Evolutionary conservation across 805 yeast genomes (phyloP), one percentile per base, ranked within the genome.

Genomic region (Cyberlindnera meyerae): DNA sequence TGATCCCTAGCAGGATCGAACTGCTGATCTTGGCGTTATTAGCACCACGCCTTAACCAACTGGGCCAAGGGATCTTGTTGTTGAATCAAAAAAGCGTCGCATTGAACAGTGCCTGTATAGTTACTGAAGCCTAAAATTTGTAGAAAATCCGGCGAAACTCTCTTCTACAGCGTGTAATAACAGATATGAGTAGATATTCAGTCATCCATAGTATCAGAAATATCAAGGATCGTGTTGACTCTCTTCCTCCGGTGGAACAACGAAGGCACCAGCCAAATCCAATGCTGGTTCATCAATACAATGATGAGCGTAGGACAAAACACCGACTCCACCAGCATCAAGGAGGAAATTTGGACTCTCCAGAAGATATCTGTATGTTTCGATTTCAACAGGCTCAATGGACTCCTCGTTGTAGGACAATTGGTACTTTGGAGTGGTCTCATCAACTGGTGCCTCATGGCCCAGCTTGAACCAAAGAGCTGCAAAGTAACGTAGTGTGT

Each of bases 311-410:
- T 89, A 89, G 46, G 93, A 79, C 54, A 90, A 67, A 2, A 88
- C 95, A 43, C 96, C 96, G 28, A 87, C 85, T 29, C 96, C 97
- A 46, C 97, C 96, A 18, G 97, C 95, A 57, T 90, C 96, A 48
- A 90, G 66, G 58, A 90, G 66, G 59, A 88, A 79, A 48, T 80
- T 76, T 8, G 96, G 96, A 57, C 89, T 84, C 31, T 57, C 63
- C 43, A 49, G 46, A 43, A 67, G 38, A 42, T 63, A 60, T 41
- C 60, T 49, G 46, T 51, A 65, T 15, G 63, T 57, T 3, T 50
- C 45, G 33, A 59, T 44, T 5, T 55, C 54, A 17, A 64, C 59
- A 15, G 49, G 48, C 28, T 65, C 65, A 11, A 65, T 44, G 5
- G 49, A 24, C 8, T 48, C 64, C 2, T 57, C 47, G 4, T 50